A percentile compares a stretch with the other conserved stretches of the same genome.
phyloP scores from a whole-genome alignment of 2,329 filamentous ascomycete genomes.

The Scedosporium apiospermum region DNA sequence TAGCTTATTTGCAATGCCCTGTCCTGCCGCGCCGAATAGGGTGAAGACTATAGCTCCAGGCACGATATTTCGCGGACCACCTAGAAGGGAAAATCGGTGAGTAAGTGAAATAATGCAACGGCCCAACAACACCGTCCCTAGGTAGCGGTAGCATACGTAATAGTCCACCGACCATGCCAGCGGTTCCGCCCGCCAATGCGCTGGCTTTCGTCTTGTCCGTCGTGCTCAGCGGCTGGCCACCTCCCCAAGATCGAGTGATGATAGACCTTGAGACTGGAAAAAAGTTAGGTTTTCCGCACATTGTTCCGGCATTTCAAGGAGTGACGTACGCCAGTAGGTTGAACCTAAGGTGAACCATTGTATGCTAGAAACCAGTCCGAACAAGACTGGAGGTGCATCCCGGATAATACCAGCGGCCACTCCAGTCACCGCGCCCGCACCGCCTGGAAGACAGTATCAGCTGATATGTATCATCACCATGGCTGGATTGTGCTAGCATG shows the following conservation, averaged over 20 bases:
- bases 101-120: neutral
- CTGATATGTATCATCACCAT: neutral
- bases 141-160: slow-evolving; percentile 31
- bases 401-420: slow-evolving; percentile 63
- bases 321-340: slow-evolving; percentile 60
- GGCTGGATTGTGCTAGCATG: no score
- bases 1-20: slow-evolving; percentile 24
- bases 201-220: slow-evolving; percentile 58
- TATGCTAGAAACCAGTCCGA: slow-evolving; percentile 61
- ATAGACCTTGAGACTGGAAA: slow-evolving; percentile 36
- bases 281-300: slow-evolving; percentile 2
- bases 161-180: slow-evolving; percentile 50
- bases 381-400: slow-evolving; percentile 57
- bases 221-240: slow-evolving; percentile 41
- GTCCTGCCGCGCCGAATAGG: slow-evolving; percentile 28
- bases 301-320: slow-evolving; percentile 8
- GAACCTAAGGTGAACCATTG: slow-evolving; percentile 76
- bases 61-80: slow-evolving; percentile 42
- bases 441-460: slow-evolving; percentile 30
- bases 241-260: slow-evolving; percentile 37
- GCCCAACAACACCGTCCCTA: neutral
- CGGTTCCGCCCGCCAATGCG: slow-evolving; percentile 59
- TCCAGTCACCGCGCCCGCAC: slow-evolving; percentile 52
- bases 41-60: slow-evolving; percentile 42
- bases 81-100: slow-evolving; percentile 20